Evolutionary conservation across 306 rosid species (phyloP).

Genomic region (Vigna unguiculata): DNA sequence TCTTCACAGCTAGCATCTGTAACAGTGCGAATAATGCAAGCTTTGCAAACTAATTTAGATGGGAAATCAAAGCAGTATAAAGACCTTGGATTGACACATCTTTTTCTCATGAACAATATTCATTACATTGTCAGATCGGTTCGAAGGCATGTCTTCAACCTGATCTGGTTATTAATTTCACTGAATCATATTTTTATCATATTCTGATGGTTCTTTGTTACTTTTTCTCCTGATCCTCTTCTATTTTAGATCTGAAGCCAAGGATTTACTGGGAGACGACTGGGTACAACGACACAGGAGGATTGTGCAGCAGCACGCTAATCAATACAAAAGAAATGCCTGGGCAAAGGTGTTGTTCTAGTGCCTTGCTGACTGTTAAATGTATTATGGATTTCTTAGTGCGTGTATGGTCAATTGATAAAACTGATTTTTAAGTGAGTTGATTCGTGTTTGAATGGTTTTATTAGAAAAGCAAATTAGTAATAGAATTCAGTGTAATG

Average conservation of each 20-base stretch:
- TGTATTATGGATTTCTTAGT: conserved; percentile 30
- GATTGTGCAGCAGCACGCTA: conserved; percentile 96
- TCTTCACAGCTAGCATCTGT: conserved; percentile 85
- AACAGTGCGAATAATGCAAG: conserved; percentile 95
- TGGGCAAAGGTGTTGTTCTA: conserved; percentile 85
- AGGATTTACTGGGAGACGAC: conserved; percentile 97
- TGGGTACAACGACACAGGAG: conserved; percentile 97
- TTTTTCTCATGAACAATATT: conserved; percentile 98
- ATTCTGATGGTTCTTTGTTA: conserved; percentile 6
- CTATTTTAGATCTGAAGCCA: conserved; percentile 90
- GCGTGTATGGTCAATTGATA: background rate
- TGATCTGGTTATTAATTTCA: conserved; percentile 25
- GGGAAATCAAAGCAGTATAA: conserved; percentile 94
- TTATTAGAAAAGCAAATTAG: no score
- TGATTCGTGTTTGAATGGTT: no score
- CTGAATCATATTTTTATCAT: conserved; percentile 36
- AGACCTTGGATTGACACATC: conserved; percentile 82
- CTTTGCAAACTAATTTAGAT: conserved; percentile 92
- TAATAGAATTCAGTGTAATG: no score
- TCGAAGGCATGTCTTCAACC: conserved; percentile 66
- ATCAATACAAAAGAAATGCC: conserved; percentile 89
- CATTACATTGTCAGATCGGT: conserved; percentile 96
- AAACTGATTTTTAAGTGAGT: no score
- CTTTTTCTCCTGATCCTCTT: conserved; percentile 19
- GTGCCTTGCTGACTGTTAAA: background rate